These are phyloP conservation scores for Carex pumila DNA, from an alignment of 176 grass and related monocot genomes.

Conservation along the genomic window DNA sequence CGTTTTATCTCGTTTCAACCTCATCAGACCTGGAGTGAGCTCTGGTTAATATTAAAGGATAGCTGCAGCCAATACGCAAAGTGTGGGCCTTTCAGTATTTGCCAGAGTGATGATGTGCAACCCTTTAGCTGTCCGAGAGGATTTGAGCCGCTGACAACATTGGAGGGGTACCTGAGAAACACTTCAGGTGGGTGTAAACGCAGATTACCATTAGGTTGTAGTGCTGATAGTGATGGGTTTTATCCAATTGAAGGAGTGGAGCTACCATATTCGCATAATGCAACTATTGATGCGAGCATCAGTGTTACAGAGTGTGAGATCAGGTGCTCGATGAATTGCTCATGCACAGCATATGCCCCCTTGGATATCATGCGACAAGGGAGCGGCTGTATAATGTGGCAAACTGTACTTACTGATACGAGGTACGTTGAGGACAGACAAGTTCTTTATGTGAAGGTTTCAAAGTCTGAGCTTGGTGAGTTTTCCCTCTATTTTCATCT, in stretches of 20 bases:
- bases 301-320: not conserved
- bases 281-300: not conserved
- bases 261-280: slow-evolving; percentile 32
- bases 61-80: slow-evolving; percentile 19
- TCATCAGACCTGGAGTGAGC: not conserved
- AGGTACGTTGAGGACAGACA: slow-evolving; percentile 7
- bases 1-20: slow-evolving; percentile 31
- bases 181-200: slow-evolving; percentile 32
- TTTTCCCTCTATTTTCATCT: not conserved
- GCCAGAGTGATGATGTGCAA: slow-evolving; percentile 12
- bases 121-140: slow-evolving; percentile 34
- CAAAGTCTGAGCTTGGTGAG: slow-evolving; percentile 31
- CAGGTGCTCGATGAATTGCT: slow-evolving; percentile 11
- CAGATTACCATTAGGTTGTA: not conserved
- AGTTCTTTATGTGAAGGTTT: slow-evolving; percentile 38
- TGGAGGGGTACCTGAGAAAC: slow-evolving; percentile 43
- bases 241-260: slow-evolving; percentile 19
- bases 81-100: slow-evolving; percentile 48
- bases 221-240: slow-evolving; percentile 27
- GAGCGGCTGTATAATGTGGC: no score
- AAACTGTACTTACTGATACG: slow-evolving; percentile 29
- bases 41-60: no score
- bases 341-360: slow-evolving; percentile 18
- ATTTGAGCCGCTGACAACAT: not conserved
- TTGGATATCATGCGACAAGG: no score